Conservation (phyloP, 2,329 filamentous ascomycete species). For the Byssochlamys sp. region DNA sequence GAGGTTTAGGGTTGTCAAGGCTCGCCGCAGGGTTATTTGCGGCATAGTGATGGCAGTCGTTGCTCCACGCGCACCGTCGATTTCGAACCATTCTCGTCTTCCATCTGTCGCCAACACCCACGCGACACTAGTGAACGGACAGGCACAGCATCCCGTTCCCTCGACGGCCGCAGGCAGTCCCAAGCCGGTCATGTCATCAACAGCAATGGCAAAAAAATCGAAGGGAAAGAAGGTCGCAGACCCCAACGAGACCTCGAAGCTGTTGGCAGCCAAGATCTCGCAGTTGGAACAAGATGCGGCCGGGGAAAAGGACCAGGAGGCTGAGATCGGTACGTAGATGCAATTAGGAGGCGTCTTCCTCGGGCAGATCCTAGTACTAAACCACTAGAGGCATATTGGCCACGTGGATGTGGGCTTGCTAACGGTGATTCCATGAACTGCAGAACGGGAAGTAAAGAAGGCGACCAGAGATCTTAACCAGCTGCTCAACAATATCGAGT, state of each 20-base stretch:
- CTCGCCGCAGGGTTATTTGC: slow-evolving; percentile 8
- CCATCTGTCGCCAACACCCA: slow-evolving; percentile 21
- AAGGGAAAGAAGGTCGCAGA: slow-evolving; percentile 79
- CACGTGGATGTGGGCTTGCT: neutral
- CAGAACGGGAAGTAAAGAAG: slow-evolving; percentile 88
- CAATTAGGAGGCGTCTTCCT: neutral
- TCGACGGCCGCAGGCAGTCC: slow-evolving; percentile 22
- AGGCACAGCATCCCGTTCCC: slow-evolving; percentile 34
- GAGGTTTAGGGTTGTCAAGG: slow-evolving; percentile 1
- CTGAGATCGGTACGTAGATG: slow-evolving; percentile 73
- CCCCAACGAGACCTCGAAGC: slow-evolving; percentile 79
- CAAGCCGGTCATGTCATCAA: slow-evolving; percentile 33
- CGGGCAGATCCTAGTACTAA: neutral
- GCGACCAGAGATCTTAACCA: slow-evolving; percentile 83
- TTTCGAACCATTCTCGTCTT: slow-evolving; percentile 8
- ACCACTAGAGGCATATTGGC: neutral
- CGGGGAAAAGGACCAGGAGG: slow-evolving; percentile 87
- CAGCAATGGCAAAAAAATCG: slow-evolving; percentile 58
- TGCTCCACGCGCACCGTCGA: slow-evolving; percentile 8
- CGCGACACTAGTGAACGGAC: slow-evolving; percentile 35
- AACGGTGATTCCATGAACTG: neutral
- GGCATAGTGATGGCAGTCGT: slow-evolving; percentile 14
- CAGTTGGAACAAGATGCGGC: slow-evolving; percentile 89
- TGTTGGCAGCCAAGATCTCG: slow-evolving; percentile 85
- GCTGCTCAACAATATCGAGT: slow-evolving; percentile 77